Base-by-base conservation (phyloP, 768 basidiomycete genomes). In the Leccinum pellstonianum region DNA sequence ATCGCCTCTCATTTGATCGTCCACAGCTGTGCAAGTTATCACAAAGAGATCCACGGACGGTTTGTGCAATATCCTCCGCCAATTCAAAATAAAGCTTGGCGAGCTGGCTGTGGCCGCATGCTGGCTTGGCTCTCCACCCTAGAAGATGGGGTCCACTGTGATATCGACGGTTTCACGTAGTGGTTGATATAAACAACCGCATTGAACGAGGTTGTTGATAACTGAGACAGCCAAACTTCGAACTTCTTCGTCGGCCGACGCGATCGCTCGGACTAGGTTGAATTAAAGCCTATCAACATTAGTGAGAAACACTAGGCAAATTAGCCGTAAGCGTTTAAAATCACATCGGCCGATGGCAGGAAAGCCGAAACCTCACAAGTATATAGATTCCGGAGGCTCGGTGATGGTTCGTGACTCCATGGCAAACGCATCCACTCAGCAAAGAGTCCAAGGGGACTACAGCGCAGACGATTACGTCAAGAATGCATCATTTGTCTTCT, bases 401-500 rank as follows among this genome's bases (percentile, higher is more conserved):
- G 2, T 54, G 52, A 6, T 5, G 3, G 5, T 51, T 29, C 4
- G 19, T 14, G 41, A 2, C 52, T 38, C 9, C 52, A 70, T 71
- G 69, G 27, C 21, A 25, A 61, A 52, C 46, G 1, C 33, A 23
- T 19, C 21, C 23, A 14, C 55, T 37, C 60, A 51, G 19, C 49
- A 23, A 33, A 41, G 5, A 0, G 29, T 15, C n/a, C 57, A 58
- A n/a, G 58, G 46, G 25, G 82, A 79, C 21, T 90, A 88, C 83
- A 82, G 82, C 35, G 82, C 90, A 14, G 73, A 78, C 1, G 66
- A 76, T 49, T 92, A 93, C 70, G 82, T 83, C 72, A 79, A 80
- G 54, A 81, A 81, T 29, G 90, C 86, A 14, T 75, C 83, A 10
- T 93, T 88, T 64, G 90, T 91, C 46, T 93, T 91, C 71, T 75